Conservation (phyloP, 23 red algal species). For the Gracilaria domingensis region DNA sequence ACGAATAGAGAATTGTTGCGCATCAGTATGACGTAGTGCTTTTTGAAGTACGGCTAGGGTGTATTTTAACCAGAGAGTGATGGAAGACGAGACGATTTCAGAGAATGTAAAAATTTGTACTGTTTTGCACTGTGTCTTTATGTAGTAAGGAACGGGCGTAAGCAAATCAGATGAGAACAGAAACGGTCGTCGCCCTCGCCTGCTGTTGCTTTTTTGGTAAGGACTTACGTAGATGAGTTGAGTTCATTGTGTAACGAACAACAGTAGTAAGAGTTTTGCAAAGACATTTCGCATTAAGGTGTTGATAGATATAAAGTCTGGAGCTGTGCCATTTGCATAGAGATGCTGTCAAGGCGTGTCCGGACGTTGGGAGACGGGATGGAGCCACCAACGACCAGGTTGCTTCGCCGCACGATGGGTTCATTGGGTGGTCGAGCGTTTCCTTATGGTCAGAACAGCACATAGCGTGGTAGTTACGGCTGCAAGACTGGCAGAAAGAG, state of each 20-base stretch:
- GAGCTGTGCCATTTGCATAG: neutral
- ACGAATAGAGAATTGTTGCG: neutral
- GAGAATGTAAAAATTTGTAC: constrained; percentile 11
- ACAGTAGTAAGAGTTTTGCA: constrained; percentile 15
- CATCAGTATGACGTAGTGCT: neutral
- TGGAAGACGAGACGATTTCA: constrained; percentile 24
- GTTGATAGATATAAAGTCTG: constrained; percentile 18
- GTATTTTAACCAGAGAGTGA: constrained; percentile 38
- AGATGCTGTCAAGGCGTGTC: neutral
- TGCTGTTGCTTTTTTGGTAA: neutral
- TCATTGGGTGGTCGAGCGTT: no score
- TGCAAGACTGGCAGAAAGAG: no score
- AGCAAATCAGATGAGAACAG: constrained; percentile 23
- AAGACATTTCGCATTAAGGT: neutral
- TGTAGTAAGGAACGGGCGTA: neutral
- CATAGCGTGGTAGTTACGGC: no score
- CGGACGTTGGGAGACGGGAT: neutral
- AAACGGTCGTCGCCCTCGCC: neutral
- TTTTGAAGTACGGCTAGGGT: neutral
- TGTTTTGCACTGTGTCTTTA: constrained; percentile 1
- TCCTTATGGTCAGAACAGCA: no score
- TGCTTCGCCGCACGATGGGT: no score
- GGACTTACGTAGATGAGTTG: neutral
- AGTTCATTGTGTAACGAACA: neutral
- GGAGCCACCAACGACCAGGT: neutral